Evolutionary conservation across 768 basidiomycete genomes (phyloP).

Genomic region (Dendrothele bispora): DNA sequence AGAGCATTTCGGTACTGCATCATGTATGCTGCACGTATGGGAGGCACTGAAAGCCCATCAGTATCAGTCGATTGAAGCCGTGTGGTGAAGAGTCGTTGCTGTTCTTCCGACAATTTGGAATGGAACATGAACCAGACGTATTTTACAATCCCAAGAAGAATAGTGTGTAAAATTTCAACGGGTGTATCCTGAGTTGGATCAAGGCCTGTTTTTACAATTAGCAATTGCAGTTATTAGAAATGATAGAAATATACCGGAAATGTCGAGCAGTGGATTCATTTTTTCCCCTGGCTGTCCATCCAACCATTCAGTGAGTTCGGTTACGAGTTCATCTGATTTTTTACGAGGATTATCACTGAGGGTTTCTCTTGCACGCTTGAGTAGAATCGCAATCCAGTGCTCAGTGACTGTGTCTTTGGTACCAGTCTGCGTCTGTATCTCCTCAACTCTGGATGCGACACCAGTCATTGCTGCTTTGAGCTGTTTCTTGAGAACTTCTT

Average conservation of each 20-base stretch:
- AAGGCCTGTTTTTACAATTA: no score
- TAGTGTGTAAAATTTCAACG: no score
- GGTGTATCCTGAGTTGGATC: no score
- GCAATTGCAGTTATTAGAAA: no score
- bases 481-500: constrained; percentile 27
- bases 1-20: constrained; percentile 42
- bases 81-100: no score
- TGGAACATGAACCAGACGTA: no score
- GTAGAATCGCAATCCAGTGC: constrained; percentile 36
- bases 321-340: constrained; percentile 22
- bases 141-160: no score
- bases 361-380: constrained; percentile 16
- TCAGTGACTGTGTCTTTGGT: constrained; percentile 40
- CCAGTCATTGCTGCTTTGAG: constrained; percentile 25
- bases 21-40: constrained; percentile 40
- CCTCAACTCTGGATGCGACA: constrained; percentile 27
- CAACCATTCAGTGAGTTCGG: constrained; percentile 28
- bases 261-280: constrained; percentile 30
- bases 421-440: constrained; percentile 30
- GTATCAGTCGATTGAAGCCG: no score
- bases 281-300: constrained; percentile 17
- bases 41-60: constrained; percentile 27
- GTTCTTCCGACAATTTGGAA: no score
- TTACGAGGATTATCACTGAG: no score
- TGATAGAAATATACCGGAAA: constrained; percentile 23